phyloP scores from a whole-genome alignment of 2,329 filamentous ascomycete genomes.

The Podosphaera fusca region DNA sequence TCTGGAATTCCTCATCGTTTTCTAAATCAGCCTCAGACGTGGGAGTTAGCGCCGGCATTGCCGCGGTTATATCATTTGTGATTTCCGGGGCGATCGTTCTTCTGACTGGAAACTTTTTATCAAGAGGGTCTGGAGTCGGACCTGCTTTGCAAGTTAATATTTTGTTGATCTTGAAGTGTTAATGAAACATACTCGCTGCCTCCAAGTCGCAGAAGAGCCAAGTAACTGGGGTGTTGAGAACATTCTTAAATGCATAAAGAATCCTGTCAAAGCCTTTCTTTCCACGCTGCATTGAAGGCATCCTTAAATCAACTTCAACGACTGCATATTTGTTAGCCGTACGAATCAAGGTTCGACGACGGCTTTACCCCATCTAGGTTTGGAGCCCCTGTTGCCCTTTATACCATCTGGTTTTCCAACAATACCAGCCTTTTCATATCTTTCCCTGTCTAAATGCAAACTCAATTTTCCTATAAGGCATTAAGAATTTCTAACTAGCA shows the following conservation, averaged over 20 bases:
- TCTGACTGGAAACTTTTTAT: conserved; percentile 21
- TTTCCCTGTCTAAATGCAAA: conserved; percentile 58
- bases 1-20: conserved; percentile 31
- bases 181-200: conserved; percentile 20
- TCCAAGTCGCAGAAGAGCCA: conserved; percentile 59
- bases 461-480: conserved; percentile 35
- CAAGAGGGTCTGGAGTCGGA: conserved; percentile 26
- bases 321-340: conserved; percentile 25
- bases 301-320: conserved; percentile 53
- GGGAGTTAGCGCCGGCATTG: conserved; percentile 13
- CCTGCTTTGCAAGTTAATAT: conserved; percentile 14
- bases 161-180: neutral
- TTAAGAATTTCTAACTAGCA: conserved; percentile 1
- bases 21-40: conserved; percentile 13
- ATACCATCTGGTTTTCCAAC: conserved; percentile 42
- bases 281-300: conserved; percentile 44
- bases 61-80: conserved; percentile 13
- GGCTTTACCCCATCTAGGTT: conserved; percentile 48
- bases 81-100: conserved; percentile 18
- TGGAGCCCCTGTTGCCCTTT: conserved; percentile 34
- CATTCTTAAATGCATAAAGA: conserved; percentile 31
- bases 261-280: conserved; percentile 15
- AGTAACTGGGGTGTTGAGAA: conserved; percentile 38
- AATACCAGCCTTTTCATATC: conserved; percentile 64
- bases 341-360: neutral